Evolutionary conservation across 2,329 filamentous ascomycete genomes (phyloP), one percentile per base, ranked within the genome.

Genomic region (Penicillium sp.): DNA sequence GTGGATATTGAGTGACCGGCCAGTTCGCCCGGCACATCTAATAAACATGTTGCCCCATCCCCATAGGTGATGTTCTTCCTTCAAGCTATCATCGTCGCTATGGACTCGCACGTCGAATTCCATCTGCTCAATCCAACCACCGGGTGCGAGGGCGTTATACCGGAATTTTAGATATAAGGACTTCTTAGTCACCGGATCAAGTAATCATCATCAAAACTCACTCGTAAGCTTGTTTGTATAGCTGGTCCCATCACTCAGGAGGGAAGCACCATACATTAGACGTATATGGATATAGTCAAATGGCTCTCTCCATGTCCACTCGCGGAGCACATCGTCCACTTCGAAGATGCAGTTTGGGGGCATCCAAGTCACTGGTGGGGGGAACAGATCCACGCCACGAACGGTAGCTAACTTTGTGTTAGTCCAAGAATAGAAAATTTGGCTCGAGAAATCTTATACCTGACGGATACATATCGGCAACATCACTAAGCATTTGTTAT

Each of bases 331-430:
- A 58, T 70, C 67, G 26, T 68, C 63, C 19, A 70, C 62, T 46
- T 68, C 66, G 45, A 69, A 63, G n/a, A 61, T 16, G 41, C 61
- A 67, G 53, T 70, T 70, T 7, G 68, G 66, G 21, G 67, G 65
- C 52, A 61, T 61, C 64, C 64, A 70, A 7, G 52, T 47, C 11
- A 56, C 53, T 0, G 61, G 61, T 19, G 61, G 61, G 1, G 60
- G 61, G 14, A 66, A 69, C 5, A 69, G 56, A 48, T 69, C 67
- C 21, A 69, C 64, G 7, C 61, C 61, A 11, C 59, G 61, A 31
- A 63, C 56, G 29, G 49, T 54, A 37, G 58, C 60, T 62, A 53
- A 1, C 16, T 22, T 39, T 3, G 35, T 19, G 24, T 48, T 6
- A 27, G 26, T 27, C 26, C 26, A 27, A 27, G 26, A 27, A n/a